Evolutionary conservation across 495 filamentous ascomycete species (phyloP).

Genomic region (Penicillium samsonianum): DNA sequence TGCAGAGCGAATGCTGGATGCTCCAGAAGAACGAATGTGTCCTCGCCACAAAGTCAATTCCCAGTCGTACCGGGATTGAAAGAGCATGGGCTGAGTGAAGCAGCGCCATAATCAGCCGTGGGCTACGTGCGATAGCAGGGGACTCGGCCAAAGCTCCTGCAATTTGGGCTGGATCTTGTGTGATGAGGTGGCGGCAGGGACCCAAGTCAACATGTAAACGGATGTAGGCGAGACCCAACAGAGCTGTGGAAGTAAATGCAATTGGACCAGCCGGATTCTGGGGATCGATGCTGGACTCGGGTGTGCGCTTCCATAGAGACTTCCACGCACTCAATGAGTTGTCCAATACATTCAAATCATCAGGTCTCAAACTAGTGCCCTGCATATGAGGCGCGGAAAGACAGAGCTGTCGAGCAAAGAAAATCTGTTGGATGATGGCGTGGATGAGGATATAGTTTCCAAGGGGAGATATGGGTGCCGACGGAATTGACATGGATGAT

Average conservation of each 20-base stretch:
- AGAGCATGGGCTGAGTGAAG: constrained; percentile 56
- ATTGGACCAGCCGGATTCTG: constrained; percentile 54
- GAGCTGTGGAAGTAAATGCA: constrained; percentile 56
- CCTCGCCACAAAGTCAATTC: constrained; percentile 53
- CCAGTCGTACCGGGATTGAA: constrained; percentile 55
- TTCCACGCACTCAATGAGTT: constrained; percentile 54
- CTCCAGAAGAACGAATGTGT: constrained; percentile 58
- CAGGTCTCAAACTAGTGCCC: constrained; percentile 46
- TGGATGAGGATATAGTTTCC: constrained; percentile 58
- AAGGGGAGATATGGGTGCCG: constrained; percentile 53
- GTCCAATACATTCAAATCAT: constrained; percentile 46
- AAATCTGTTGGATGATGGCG: constrained; percentile 55
- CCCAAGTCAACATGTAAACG: constrained; percentile 51
- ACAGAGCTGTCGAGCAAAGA: constrained; percentile 52
- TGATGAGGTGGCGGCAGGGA: constrained; percentile 48
- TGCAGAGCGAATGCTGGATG: constrained; percentile 57
- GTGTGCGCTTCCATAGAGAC: constrained; percentile 52
- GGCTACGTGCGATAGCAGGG: constrained; percentile 46
- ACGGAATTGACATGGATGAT: constrained; percentile 44
- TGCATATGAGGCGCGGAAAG: constrained; percentile 47
- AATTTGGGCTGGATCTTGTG: constrained; percentile 49
- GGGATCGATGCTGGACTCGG: constrained; percentile 56
- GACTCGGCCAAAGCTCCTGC: constrained; percentile 43
- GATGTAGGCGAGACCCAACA: constrained; percentile 57
- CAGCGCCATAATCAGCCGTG: constrained; percentile 51